phyloP scores from a whole-genome alignment of 1,139 yeast genomes.

The Blastobotrys buckinghamii region DNA sequence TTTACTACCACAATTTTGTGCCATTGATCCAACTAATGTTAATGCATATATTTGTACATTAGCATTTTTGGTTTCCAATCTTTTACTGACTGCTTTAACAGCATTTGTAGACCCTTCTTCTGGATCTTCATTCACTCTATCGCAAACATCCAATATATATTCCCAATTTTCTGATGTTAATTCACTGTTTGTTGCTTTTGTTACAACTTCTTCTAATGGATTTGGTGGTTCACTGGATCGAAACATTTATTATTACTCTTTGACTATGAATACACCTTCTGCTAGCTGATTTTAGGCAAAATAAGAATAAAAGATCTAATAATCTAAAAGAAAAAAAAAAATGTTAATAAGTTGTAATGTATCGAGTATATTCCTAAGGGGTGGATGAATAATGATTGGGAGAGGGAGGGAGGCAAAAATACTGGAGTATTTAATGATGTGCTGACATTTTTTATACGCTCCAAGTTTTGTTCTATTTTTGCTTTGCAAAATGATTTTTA shows the following conservation, averaged over 20 bases:
- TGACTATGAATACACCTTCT: no score
- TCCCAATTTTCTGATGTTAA: slow-evolving; percentile 84
- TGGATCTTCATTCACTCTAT: slow-evolving; percentile 66
- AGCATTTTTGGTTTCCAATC: slow-evolving; percentile 63
- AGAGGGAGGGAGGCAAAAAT: no score
- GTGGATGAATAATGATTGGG: no score
- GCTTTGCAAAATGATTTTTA: no score
- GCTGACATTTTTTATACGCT: no score
- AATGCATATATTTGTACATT: slow-evolving; percentile 72
- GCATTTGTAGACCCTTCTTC: slow-evolving; percentile 55
- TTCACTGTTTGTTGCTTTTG: slow-evolving; percentile 80
- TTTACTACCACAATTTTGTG: slow-evolving; percentile 91
- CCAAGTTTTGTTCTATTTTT: no score
- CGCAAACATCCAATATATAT: slow-evolving; percentile 75
- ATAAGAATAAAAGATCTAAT: no score
- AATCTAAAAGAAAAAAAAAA: no score
- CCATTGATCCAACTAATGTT: slow-evolving; percentile 66
- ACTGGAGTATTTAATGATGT: no score
- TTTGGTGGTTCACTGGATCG: slow-evolving; percentile 25
- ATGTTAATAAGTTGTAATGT: no score
- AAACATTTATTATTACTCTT: slow-evolving; percentile 18
- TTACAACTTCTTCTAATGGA: slow-evolving; percentile 24
- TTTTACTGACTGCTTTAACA: slow-evolving; percentile 43
- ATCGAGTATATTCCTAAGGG: no score
- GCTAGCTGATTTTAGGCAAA: no score